Percentiles rank a stretch among this genome's conserved stretches.
phyloP scores from a whole-genome alignment of 2,329 filamentous ascomycete species.

The Exserohilum turcica region DNA sequence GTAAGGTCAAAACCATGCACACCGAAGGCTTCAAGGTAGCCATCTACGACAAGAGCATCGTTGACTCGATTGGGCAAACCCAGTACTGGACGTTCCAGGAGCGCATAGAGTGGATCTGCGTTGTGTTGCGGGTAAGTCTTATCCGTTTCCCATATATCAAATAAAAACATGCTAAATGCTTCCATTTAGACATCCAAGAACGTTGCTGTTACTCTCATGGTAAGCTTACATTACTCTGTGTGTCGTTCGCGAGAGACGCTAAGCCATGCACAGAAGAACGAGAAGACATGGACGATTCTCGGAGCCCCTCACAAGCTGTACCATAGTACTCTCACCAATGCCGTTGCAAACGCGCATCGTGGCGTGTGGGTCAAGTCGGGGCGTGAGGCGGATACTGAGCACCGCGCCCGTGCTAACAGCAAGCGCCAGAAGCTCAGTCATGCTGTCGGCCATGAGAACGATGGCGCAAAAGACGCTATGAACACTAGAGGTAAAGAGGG shows the following conservation, averaged over 20 bases:
- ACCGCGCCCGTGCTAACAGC: neutral
- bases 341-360: slow-evolving; percentile 13
- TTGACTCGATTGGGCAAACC: slow-evolving; percentile 18
- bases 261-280: slow-evolving; percentile 12
- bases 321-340: slow-evolving; percentile 12
- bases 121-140: slow-evolving; percentile 12
- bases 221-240: neutral
- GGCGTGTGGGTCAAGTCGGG: slow-evolving; percentile 15
- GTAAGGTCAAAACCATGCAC: slow-evolving; percentile 11
- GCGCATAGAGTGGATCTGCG: slow-evolving; percentile 18
- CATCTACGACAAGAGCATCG: slow-evolving; percentile 14
- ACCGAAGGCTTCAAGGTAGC: slow-evolving; percentile 12
- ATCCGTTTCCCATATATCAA: no score
- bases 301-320: slow-evolving; percentile 22
- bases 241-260: neutral
- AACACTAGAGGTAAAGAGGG: neutral
- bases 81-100: slow-evolving; percentile 16
- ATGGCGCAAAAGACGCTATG: neutral
- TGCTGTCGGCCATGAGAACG: neutral
- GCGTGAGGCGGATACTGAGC: slow-evolving; percentile 6
- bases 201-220: slow-evolving; percentile 16
- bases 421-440: slow-evolving; percentile 2
- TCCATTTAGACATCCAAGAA: slow-evolving; percentile 17
- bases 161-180: no score
- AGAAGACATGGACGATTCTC: slow-evolving; percentile 16